Evolutionary conservation across 2,329 filamentous ascomycete species (phyloP), one percentile per base, ranked within the genome.

Genomic region (Alternaria ventricosa): DNA sequence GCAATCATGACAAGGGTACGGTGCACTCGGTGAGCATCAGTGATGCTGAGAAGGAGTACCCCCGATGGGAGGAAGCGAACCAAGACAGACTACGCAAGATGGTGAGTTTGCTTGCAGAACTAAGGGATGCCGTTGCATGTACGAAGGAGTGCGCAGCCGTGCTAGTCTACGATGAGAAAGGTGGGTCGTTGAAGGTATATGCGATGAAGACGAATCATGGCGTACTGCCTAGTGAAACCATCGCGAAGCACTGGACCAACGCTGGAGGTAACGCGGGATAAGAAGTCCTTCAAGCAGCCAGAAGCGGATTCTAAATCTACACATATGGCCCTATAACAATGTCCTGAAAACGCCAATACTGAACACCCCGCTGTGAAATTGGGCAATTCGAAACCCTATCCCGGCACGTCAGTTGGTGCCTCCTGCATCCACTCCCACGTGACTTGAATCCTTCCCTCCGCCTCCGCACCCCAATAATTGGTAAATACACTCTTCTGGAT

Each of bases 11-110:
- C 9, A 36, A 64, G 8, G 67, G 68, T 6, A 55, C 46, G 6
- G 59, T 72, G 15, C 41, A 62, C 45, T 60, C 63, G 18, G 59
- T 64, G 3, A 49, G 43, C n/a, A 54, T 54, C 15, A 55, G 22
- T 11, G 25, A 68, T 45, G 59, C 46, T n/a, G 27, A 47, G 9
- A 6, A 22, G 3, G 53, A 62, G 6, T 71, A 69, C 20, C 49
- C 13, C 6, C 45, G 43, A 3, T 75, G 70, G 69, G 72, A 75
- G 44, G 30, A 11, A 10, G 28, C 23, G 1, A 61, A 72, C 36
- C 69, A 73, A 36, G 47, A 62, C 1, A 49, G 28, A 6, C 49
- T 74, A 30, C 55, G 64, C 20, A 74, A 71, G 53, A 57, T 75
- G 50, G 71, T 64, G 5, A 60, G 55, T 20, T 46, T 75, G 58